Evolutionary conservation across 192 early-diverging fungal species (phyloP), one percentile per base, ranked within the genome.

Genomic region (Gaertneriomyces semiglobifer): DNA sequence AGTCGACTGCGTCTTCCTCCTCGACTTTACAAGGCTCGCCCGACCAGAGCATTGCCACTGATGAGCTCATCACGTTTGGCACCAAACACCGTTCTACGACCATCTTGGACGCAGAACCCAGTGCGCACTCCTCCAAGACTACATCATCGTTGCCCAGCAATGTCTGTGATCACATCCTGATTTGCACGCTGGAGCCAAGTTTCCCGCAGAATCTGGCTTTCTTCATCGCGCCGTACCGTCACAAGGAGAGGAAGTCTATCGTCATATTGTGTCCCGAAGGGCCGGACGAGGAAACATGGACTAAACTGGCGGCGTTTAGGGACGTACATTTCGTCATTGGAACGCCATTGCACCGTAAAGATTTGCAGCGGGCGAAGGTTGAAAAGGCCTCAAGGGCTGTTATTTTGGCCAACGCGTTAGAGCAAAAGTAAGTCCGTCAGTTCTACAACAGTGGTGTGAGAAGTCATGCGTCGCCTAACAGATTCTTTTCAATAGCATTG

Each of bases 201-300:
- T 90, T 89, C 69, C 87, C 86, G 1, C 59, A 68, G 48, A 89
- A 88, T 71, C 73, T 89, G n/a, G 74, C 84, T 11, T 86, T 84
- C 71, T 81, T 90, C 61, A 65, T 90, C 58, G 84, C 79, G 44
- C 81, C 87, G 18, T 73, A 88, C 63, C 85, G 89, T 33, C 80
- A 79, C 14, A 80, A 82, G 39, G 76, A 85, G 44, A 75, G 77
- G 10, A 65, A 70, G 18, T 68, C 77, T 61, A 77, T 90, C 12
- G 87, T 89, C 41, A 80, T 90, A 54, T 72, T 90, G 58, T 77
- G 74, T 52, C 65, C 69, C 5, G 74, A 53, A 7, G 77, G 80
- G 38, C 87, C 86, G 5, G 55, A 70, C 14, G 58, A 46, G 2
- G 65, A 73, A 20, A 66, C 77, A 42, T 64, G 65, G 55, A 71